Base-by-base conservation (phyloP, 2,329 filamentous ascomycete genomes). In the Grosmannia clavigera region DNA sequence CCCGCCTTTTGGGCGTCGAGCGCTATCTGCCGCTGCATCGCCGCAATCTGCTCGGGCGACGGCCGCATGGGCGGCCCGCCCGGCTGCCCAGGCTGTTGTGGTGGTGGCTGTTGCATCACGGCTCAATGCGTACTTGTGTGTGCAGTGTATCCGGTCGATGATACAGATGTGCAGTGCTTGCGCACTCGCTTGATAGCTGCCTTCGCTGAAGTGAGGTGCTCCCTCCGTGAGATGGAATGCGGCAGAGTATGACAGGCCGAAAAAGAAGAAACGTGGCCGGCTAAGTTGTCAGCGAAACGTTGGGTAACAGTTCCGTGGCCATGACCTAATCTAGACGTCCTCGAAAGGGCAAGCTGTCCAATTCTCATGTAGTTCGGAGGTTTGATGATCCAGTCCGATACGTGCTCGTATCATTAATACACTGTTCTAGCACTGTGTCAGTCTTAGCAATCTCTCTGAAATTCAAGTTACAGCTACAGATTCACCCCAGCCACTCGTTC, bases 1-100 rank as follows among this genome's bases (percentile, higher is more conserved):
- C 92, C 92, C 64, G 86, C 83, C 74, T 88, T 91, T 68, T 88
- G 80, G 56, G 92, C 92, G 73, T 96, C 92, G 57, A 83, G 81
- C 56, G 87, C 86, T 53, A 96, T 76, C 73, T 94, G 87, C 67
- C 85, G 83, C 72, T 95, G 89, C 80, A 96, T 94, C 60, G 81
- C 80, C 60, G 83, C 82, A 64, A 96, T 88, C 76, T 96, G 91
- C 75, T 96, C 87, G 56, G 88, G 91, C 25, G 86, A 84, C 40
- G 90, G 90, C 71, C 74, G 77, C 65, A 76, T 58, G 38, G 61
- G 61, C 59, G 33, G 46, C 11, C 46, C 48, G 4, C 57, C 57
- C 48, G 48, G 58, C 58, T 16, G 22, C 35, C 51, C 51, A 40
- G 68, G 69, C 60, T 66, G 62, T 65, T 67, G 58, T 65, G 68